Percentiles rank a stretch among this genome's conserved stretches.
Conservation (phyloP, 345 rosid genomes). For the Eucalyptus urophylla region DNA sequence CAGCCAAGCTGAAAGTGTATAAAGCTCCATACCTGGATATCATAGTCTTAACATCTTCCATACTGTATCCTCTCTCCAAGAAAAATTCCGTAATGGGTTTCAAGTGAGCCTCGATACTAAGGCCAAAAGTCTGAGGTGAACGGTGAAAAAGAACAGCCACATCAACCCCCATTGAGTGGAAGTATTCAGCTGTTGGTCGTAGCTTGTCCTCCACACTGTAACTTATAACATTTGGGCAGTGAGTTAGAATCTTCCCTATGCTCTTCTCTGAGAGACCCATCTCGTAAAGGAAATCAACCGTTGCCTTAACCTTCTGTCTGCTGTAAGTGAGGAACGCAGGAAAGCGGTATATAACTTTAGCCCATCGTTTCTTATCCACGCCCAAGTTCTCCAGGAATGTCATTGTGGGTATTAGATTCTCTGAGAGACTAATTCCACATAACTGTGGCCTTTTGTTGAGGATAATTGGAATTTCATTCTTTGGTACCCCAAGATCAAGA, state of each 20-base stretch:
- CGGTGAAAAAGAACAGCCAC: constrained; percentile 52
- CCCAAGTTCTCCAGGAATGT: constrained; percentile 59
- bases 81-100: constrained; percentile 78
- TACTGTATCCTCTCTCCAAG: constrained; percentile 46
- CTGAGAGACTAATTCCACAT: constrained; percentile 71
- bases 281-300: constrained; percentile 56
- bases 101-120: constrained; percentile 69
- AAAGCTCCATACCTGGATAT: constrained; percentile 65
- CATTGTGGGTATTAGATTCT: constrained; percentile 79
- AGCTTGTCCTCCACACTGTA: constrained; percentile 79
- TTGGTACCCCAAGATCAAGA: constrained; percentile 65
- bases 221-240: constrained; percentile 64
- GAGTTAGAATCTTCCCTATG: constrained; percentile 61
- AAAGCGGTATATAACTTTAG: constrained; percentile 69
- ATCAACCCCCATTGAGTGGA: constrained; percentile 49
- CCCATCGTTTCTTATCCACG: constrained; percentile 75
- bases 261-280: constrained; percentile 55
- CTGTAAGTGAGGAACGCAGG: constrained; percentile 79
- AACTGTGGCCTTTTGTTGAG: constrained; percentile 76
- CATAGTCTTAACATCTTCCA: constrained; percentile 63
- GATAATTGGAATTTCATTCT: constrained; percentile 47
- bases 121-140: constrained; percentile 71
- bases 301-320: constrained; percentile 49
- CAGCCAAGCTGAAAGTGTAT: constrained; percentile 67
- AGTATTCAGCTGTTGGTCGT: constrained; percentile 67